Percentiles rank a stretch among this genome's conserved stretches.
These are phyloP conservation scores for Petasospora fabianii DNA, from an alignment of 1,139 yeast genomes.

Conservation along the genomic window DNA sequence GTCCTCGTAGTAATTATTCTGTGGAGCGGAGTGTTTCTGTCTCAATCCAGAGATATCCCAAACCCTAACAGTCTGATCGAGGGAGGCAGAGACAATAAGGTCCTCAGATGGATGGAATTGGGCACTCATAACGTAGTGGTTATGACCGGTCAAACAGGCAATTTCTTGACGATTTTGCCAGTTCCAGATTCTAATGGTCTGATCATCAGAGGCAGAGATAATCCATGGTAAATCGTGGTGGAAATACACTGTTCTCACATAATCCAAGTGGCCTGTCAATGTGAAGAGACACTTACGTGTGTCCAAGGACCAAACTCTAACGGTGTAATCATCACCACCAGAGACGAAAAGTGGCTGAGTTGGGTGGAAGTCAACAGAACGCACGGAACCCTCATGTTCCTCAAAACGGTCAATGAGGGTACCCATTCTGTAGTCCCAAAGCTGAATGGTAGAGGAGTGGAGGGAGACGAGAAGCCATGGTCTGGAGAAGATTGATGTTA, in stretches of 20 bases:
- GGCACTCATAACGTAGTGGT: slow-evolving; percentile 97
- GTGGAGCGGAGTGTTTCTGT: slow-evolving; percentile 91
- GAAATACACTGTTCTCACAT: slow-evolving; percentile 90
- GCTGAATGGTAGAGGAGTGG: slow-evolving; percentile 91
- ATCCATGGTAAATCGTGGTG: slow-evolving; percentile 98
- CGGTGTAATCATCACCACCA: slow-evolving; percentile 95
- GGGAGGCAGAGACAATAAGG: slow-evolving; percentile 88
- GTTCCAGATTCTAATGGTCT: slow-evolving; percentile 98
- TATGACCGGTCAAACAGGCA: slow-evolving; percentile 96
- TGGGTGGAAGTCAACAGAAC: slow-evolving; percentile 94
- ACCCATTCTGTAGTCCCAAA: slow-evolving; percentile 99
- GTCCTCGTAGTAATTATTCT: slow-evolving; percentile 52
- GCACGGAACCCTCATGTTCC: slow-evolving; percentile 97
- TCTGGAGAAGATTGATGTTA: slow-evolving; percentile 35
- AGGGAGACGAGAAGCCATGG: slow-evolving; percentile 97
- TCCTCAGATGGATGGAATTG: slow-evolving; percentile 97
- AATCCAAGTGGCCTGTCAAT: slow-evolving; percentile 90
- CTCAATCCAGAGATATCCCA: slow-evolving; percentile 98
- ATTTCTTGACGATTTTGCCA: slow-evolving; percentile 99
- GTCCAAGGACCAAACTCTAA: slow-evolving; percentile 94
- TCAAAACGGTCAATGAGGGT: slow-evolving; percentile 93
- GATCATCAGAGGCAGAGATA: slow-evolving; percentile 94
- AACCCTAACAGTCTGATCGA: slow-evolving; percentile 98
- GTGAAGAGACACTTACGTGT: slow-evolving; percentile 91
- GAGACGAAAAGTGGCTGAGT: slow-evolving; percentile 96